These are phyloP conservation scores for Solanum aculeatissimum DNA, from an alignment of 305 asterid genomes.

Conservation along the genomic window DNA sequence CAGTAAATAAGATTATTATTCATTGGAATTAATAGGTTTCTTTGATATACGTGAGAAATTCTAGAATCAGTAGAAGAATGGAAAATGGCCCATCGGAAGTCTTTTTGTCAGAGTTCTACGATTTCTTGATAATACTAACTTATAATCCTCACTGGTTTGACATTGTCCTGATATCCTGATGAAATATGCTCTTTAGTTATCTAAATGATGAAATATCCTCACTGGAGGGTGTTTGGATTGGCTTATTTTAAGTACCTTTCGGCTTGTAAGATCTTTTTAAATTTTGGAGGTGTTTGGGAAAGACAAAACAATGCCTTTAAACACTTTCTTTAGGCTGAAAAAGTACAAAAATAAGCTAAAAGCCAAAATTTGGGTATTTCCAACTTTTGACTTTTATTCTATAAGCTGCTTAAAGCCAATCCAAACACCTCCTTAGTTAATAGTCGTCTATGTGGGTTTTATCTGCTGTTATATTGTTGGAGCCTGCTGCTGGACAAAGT, in stretches of 20 bases:
- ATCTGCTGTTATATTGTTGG: not conserved
- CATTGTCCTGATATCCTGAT: not conserved
- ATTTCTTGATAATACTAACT: not conserved
- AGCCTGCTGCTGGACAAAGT: not conserved
- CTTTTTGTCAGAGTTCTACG: not conserved
- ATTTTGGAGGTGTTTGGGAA: no score
- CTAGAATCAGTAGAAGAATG: not conserved
- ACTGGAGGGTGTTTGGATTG: no score
- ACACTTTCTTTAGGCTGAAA: no score
- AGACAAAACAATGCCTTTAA: no score
- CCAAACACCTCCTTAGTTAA: not conserved
- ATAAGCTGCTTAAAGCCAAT: no score
- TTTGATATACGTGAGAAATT: not conserved
- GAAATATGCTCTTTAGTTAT: not conserved
- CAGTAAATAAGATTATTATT: not conserved
- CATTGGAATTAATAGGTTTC: not conserved
- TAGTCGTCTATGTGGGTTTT: slow-evolving; percentile 14
- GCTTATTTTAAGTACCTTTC: no score
- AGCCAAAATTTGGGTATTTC: no score
- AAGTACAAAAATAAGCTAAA: no score
- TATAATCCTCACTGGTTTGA: not conserved
- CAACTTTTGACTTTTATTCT: no score
- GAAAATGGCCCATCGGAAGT: not conserved
- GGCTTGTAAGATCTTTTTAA: no score
- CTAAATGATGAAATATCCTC: no score